Evolutionary conservation across 345 rosid genomes (phyloP).

Genomic region (Arabidopsis thaliana): TAIR10.1 NC_003076.8:25108001-25108500

Average conservation of each 20-base stretch:
- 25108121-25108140: not conserved
- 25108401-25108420: conserved; percentile 28
- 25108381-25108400: conserved; percentile 13
- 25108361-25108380: conserved; percentile 20
- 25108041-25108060: not conserved
- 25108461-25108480: conserved; percentile 33
- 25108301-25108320: conserved; percentile 4
- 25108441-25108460: conserved; percentile 38
- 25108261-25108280: not conserved
- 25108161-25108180: not conserved
- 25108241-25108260: not conserved
- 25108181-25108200: not conserved
- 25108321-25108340: conserved; percentile 34
- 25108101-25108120: not conserved
- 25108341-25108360: conserved; percentile 43
- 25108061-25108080: conserved; percentile 13
- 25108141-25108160: not conserved
- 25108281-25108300: not conserved
- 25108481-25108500: not conserved
- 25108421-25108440: conserved; percentile 23
- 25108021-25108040: conserved; percentile 3
- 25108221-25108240: not conserved
- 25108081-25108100: not conserved
- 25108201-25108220: not conserved
- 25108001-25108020: not conserved